A percentile compares a stretch with the other conserved stretches of the same genome.
Evolutionary conservation across 805 yeast species (phyloP).

Genomic region (Metschnikowia vanudenii): DNA sequence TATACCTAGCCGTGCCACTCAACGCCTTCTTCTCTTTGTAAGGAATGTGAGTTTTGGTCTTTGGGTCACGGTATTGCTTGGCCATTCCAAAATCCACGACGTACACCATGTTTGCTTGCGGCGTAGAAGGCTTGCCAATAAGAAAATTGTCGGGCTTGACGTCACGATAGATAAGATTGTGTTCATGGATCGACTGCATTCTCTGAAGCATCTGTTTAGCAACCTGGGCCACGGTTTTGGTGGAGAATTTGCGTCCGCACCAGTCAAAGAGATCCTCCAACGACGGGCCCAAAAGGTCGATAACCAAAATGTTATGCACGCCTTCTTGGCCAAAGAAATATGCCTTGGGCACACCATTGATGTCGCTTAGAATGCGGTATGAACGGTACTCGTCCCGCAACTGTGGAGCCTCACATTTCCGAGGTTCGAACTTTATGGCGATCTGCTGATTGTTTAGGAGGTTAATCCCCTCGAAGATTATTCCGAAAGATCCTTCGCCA

Average conservation of each 20-base stretch:
- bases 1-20: slow-evolving; percentile 98
- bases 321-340: slow-evolving; percentile 99
- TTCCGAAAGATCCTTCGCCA: slow-evolving; percentile 98
- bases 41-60: slow-evolving; percentile 92
- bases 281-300: slow-evolving; percentile 93
- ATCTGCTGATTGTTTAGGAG: slow-evolving; percentile 89
- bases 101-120: slow-evolving; percentile 81
- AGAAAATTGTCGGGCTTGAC: slow-evolving; percentile 97
- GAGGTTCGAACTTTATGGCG: slow-evolving; percentile 95
- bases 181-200: slow-evolving; percentile 83
- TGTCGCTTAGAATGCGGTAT: slow-evolving; percentile 82
- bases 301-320: slow-evolving; percentile 89
- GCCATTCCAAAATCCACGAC: slow-evolving; percentile 99
- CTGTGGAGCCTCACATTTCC: slow-evolving; percentile 97
- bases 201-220: slow-evolving; percentile 92
- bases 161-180: slow-evolving; percentile 90
- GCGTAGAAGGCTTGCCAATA: slow-evolving; percentile 83
- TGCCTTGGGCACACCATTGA: slow-evolving; percentile 90
- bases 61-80: slow-evolving; percentile 94
- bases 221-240: slow-evolving; percentile 88
- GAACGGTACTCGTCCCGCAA: slow-evolving; percentile 94
- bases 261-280: slow-evolving; percentile 96
- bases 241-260: slow-evolving; percentile 89
- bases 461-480: slow-evolving; percentile 92
- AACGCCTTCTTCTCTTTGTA: slow-evolving; percentile 93